These are phyloP conservation scores for Claviceps sp. DNA, from an alignment of 2,329 filamentous ascomycete species.

Conservation along the genomic window DNA sequence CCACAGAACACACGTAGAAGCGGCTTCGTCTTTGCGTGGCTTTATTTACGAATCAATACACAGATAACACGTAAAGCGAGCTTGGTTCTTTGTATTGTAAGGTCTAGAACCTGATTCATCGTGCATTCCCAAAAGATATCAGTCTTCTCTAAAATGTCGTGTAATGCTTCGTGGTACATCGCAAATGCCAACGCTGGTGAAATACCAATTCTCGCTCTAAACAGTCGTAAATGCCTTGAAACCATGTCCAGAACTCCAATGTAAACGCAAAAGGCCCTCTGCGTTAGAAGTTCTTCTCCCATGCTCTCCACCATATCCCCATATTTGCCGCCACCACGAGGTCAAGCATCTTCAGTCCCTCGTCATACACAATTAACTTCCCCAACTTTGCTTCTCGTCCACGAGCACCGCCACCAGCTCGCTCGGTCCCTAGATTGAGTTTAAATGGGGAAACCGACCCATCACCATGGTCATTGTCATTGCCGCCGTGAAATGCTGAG, in stretches of 20 bases:
- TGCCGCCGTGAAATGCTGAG: slow-evolving; percentile 8
- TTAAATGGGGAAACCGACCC: slow-evolving; percentile 39
- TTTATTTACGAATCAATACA: too few relatives aligned
- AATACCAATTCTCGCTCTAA: not conserved
- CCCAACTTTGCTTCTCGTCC: slow-evolving; percentile 86
- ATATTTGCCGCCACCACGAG: slow-evolving; percentile 82
- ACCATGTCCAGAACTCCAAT: not conserved
- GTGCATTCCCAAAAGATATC: too few relatives aligned
- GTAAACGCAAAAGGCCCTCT: not conserved
- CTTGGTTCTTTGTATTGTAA: too few relatives aligned
- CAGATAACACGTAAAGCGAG: too few relatives aligned
- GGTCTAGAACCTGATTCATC: too few relatives aligned
- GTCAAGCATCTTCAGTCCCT: slow-evolving; percentile 92
- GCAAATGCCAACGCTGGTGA: not conserved
- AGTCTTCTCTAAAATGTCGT: not conserved
- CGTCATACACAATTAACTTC: slow-evolving; percentile 79
- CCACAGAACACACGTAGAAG: too few relatives aligned
- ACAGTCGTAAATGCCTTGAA: not conserved
- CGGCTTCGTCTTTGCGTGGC: too few relatives aligned
- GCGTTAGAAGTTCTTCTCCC: slow-evolving; percentile 42
- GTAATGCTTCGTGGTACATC: not conserved
- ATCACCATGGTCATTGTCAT: slow-evolving; percentile 27
- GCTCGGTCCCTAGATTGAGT: slow-evolving; percentile 65
- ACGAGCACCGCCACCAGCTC: slow-evolving; percentile 71
- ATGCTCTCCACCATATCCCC: slow-evolving; percentile 85